Conservation (phyloP, 2,329 filamentous ascomycete genomes). For the Ophiocordyceps camponoti-leonardi region DNA sequence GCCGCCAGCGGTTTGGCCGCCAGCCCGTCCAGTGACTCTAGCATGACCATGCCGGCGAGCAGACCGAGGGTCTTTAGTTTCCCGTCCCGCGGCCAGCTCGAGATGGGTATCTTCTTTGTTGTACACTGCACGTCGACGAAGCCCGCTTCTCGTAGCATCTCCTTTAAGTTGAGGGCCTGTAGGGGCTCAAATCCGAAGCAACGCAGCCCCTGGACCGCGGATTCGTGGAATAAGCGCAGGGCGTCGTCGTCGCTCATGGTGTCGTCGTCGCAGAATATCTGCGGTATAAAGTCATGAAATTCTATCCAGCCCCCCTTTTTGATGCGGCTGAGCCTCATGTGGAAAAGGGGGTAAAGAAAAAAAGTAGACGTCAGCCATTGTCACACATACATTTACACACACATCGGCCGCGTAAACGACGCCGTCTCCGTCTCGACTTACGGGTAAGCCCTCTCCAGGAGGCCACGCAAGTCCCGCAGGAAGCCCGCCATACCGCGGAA, state of each 20-base stretch:
- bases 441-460: conserved; percentile 23
- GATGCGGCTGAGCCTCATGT: conserved; percentile 12
- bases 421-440: conserved; percentile 5
- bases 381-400: no score
- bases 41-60: conserved; percentile 24
- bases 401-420: no score
- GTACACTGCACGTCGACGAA: conserved; percentile 25
- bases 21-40: conserved; percentile 23
- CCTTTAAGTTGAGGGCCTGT: conserved; percentile 15
- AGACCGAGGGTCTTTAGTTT: conserved; percentile 22
- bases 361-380: background rate
- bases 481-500: conserved; percentile 30
- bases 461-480: conserved; percentile 30
- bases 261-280: background rate
- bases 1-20: conserved; percentile 23
- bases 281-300: conserved; percentile 26
- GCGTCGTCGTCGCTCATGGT: background rate
- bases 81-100: conserved; percentile 24
- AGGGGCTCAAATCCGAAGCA: conserved; percentile 22
- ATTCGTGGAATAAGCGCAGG: conserved; percentile 15
- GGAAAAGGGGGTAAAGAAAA: no score
- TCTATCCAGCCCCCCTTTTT: conserved; percentile 33
- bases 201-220: conserved; percentile 13
- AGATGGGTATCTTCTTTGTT: conserved; percentile 27
- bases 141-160: conserved; percentile 20